Conservation (phyloP, 202 grass and related monocot species). For the Zoysia matrella region DNA sequence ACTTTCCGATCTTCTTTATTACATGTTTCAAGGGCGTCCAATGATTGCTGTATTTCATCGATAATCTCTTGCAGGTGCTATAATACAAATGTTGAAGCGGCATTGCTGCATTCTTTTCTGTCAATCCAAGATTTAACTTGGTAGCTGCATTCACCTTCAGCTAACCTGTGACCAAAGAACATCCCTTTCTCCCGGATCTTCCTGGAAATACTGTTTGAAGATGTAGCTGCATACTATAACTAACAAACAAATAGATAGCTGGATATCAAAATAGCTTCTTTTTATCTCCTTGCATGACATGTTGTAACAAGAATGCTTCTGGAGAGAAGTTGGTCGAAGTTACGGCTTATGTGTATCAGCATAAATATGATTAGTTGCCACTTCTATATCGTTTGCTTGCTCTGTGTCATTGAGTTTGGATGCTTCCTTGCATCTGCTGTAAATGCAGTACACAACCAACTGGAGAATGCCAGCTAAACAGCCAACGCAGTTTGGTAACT, state of each 20-base stretch:
- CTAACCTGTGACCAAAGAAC: no score
- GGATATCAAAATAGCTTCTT: not conserved
- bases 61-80: not conserved
- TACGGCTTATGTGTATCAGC: not conserved
- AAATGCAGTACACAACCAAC: conserved; percentile 68
- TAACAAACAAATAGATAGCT: not conserved
- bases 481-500: conserved; percentile 68
- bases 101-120: not conserved
- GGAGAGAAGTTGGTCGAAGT: not conserved
- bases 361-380: not conserved
- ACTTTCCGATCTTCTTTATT: not conserved
- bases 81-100: not conserved
- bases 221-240: not conserved
- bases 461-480: conserved; percentile 66
- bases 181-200: not conserved
- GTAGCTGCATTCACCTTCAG: no score
- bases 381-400: conserved; percentile 30
- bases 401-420: conserved; percentile 45
- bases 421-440: conserved; percentile 54
- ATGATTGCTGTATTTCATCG: not conserved
- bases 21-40: not conserved
- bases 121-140: not conserved
- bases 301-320: not conserved
- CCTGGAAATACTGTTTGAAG: not conserved
- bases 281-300: not conserved